Conservation (phyloP, 192 early-diverging fungal genomes). For the Fimicolochytrium jonesii region DNA sequence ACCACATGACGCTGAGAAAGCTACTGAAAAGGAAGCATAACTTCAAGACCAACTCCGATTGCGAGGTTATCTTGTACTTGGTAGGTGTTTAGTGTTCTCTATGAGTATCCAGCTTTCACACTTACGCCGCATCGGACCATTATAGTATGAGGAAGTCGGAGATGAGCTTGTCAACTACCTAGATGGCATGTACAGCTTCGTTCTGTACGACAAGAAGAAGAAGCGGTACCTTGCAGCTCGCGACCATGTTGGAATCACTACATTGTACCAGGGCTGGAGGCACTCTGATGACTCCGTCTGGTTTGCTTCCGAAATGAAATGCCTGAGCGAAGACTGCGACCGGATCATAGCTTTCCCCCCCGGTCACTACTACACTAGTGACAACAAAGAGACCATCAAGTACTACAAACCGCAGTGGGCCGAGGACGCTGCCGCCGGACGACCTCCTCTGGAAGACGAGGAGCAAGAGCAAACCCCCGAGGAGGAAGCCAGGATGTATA, state of each 20-base stretch:
- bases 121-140: background rate
- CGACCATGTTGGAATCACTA: slow-evolving; percentile 98
- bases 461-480: slow-evolving; percentile 52
- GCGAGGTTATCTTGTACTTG: slow-evolving; percentile 92
- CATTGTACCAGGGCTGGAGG: slow-evolving; percentile 91
- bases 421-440: slow-evolving; percentile 29
- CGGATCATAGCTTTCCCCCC: slow-evolving; percentile 96
- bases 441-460: slow-evolving; percentile 43
- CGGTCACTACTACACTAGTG: slow-evolving; percentile 81
- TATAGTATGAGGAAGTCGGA: slow-evolving; percentile 81
- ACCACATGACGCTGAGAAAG: slow-evolving; percentile 82
- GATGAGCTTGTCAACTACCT: slow-evolving; percentile 76
- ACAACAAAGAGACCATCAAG: slow-evolving; percentile 67
- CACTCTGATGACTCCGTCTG: slow-evolving; percentile 81
- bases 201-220: slow-evolving; percentile 77
- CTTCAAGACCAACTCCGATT: slow-evolving; percentile 98
- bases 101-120: background rate
- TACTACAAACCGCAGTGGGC: slow-evolving; percentile 95
- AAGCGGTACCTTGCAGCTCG: slow-evolving; percentile 87
- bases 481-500: slow-evolving; percentile 59
- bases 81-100: slow-evolving; percentile 55
- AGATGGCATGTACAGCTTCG: slow-evolving; percentile 97
- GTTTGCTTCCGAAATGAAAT: slow-evolving; percentile 94
- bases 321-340: slow-evolving; percentile 95
- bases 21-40: slow-evolving; percentile 62